Evolutionary conservation across 148 eudicot genomes (phyloP).

Genomic region (Dysphania ambrosioides): DNA sequence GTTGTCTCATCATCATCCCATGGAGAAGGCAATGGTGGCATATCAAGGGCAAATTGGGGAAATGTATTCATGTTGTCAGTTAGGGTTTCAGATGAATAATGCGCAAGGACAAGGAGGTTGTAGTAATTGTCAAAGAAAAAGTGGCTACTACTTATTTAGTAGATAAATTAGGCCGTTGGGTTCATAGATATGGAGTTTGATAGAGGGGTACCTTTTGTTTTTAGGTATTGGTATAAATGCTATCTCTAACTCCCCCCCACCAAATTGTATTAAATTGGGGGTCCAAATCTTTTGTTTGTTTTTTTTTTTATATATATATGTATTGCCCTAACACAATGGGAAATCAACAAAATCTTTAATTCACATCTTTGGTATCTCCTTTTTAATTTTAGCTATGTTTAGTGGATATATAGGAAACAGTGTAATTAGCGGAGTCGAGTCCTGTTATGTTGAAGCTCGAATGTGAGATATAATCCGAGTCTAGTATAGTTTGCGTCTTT

Average conservation of each 20-base stretch:
- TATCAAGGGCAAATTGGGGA: slow-evolving; percentile 12
- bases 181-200: slow-evolving; percentile 8
- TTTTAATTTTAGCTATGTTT: background rate
- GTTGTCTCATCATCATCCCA: background rate
- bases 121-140: slow-evolving; percentile 38
- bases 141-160: slow-evolving; percentile 24
- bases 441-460: background rate
- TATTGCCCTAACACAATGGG: background rate
- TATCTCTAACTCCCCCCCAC: slow-evolving; percentile 17
- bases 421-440: no score
- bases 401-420: background rate
- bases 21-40: background rate
- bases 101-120: slow-evolving; percentile 33
- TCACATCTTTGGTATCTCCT: background rate
- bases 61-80: slow-evolving; percentile 41
- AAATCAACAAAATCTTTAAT: slow-evolving; percentile 3
- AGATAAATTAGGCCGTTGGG: slow-evolving; percentile 27
- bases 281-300: slow-evolving; percentile 15
- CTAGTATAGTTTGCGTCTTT: no score
- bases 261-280: slow-evolving; percentile 29
- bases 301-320: no score
- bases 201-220: background rate
- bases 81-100: slow-evolving; percentile 37
- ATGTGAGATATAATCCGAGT: no score
- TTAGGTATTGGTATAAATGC: slow-evolving; percentile 25